Evolutionary conservation across 371 early-diverging fungal species (phyloP).

Genomic region (Rhizomucor pusillus): DNA sequence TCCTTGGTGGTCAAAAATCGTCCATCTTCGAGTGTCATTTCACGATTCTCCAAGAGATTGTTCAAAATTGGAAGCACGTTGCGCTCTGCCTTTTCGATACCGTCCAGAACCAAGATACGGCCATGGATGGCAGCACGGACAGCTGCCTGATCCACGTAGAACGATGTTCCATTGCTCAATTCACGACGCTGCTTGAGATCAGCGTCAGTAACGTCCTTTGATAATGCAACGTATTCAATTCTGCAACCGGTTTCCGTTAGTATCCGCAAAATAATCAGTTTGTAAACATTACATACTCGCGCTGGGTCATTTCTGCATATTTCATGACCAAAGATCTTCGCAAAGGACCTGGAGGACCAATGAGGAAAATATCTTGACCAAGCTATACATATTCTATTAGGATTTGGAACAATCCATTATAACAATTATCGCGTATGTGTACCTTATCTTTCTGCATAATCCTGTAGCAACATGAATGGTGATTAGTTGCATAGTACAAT

Average conservation of each 20-base stretch:
- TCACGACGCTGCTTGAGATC: conserved; percentile 87
- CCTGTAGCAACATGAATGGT: conserved; percentile 25
- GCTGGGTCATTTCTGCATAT: conserved; percentile 69
- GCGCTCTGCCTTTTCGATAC: conserved; percentile 84
- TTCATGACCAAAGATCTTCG: conserved; percentile 70
- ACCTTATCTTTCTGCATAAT: conserved; percentile 70
- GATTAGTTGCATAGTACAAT: not conserved
- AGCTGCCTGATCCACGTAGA: conserved; percentile 75
- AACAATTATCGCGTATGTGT: not conserved
- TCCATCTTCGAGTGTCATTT: conserved; percentile 87
- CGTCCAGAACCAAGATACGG: conserved; percentile 77
- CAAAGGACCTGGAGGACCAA: conserved; percentile 78
- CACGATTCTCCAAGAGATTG: conserved; percentile 85
- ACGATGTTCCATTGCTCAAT: conserved; percentile 67
- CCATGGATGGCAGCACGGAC: conserved; percentile 84
- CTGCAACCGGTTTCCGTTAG: conserved; percentile 21
- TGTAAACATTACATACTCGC: conserved; percentile 33
- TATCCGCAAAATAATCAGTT: not conserved
- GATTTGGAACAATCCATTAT: not conserved
- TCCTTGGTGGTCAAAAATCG: conserved; percentile 73
- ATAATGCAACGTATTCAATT: conserved; percentile 78
- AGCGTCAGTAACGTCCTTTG: conserved; percentile 77
- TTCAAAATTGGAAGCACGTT: conserved; percentile 87
- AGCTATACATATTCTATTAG: conserved; percentile 29
- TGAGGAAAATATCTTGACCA: conserved; percentile 82